Base-by-base conservation (phyloP, 208 protist genomes). In the Crithidia sp. region DNA sequence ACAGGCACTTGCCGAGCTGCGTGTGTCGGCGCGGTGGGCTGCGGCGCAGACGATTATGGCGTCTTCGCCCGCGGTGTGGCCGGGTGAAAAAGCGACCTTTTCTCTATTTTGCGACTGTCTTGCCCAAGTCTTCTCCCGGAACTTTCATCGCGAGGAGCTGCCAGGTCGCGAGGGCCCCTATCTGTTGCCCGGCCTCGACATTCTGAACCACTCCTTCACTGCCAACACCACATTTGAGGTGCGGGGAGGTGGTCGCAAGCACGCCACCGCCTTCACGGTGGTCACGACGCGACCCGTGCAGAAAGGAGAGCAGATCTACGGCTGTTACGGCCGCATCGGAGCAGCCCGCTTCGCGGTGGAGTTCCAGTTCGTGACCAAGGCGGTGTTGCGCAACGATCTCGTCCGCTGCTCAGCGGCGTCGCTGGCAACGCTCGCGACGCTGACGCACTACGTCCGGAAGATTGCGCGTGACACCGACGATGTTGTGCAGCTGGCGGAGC, bases 71-170 rank as follows among this genome's bases (percentile, higher is more conserved):
- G 81, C 84, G 9, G 39, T 92, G 41, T 96, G 89, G 87, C 67
- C 75, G 0, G 65, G 69, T 19, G 47, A 76, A 12, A n/a, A 64
- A 9, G 81, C 77, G 17, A 87, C 84, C 2, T 85, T 84, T 56
- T 28, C 49, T 17, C 80, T 94, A 49, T 96, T 92, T 62, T 88
- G 71, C 64, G 82, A 90, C 65, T 92, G 88, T 68, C 66, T 95
- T 5, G 83, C 89, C 16, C 89, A 95, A 54, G 89, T 96, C 12
- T 79, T 88, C 45, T 96, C 92, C 10, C 88, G 89, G 16, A 95
- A 95, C 66, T 96, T 96, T 72, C 88, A 95, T 74, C 85, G 92
- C 13, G 92, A 96, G 78, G 83, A 92, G 65, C 79, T 95, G 53
- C 57, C 67, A 2, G 86, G 85, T 7, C 88, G 89, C 50, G 89